Percentiles rank a stretch among this genome's conserved stretches.
phyloP scores from a whole-genome alignment of 1,139 yeast species.

The Nakaseomyces sp. region DNA sequence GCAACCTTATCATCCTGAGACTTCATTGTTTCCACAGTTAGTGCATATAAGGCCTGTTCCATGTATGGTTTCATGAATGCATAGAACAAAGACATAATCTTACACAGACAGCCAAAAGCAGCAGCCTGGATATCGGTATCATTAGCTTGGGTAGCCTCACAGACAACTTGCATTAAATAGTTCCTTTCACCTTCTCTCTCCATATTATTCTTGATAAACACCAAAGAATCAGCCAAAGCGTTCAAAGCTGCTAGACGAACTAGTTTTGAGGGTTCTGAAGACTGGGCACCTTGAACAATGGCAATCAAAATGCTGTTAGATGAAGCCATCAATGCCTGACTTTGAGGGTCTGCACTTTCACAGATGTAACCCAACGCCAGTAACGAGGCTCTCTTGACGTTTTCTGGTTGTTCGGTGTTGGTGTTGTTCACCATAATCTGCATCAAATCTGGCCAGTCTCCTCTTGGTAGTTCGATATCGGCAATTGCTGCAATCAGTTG shows the following conservation, averaged over 20 bases:
- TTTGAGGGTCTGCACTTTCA: constrained; percentile 83
- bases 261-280: constrained; percentile 59
- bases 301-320: constrained; percentile 91
- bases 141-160: constrained; percentile 92
- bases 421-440: constrained; percentile 79
- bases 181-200: constrained; percentile 91
- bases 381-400: constrained; percentile 78
- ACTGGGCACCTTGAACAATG: constrained; percentile 91
- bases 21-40: constrained; percentile 89
- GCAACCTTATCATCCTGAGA: constrained; percentile 68
- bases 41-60: constrained; percentile 91
- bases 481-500: constrained; percentile 96
- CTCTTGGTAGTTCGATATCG: constrained; percentile 80
- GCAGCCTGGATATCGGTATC: constrained; percentile 81
- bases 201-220: constrained; percentile 80
- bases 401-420: constrained; percentile 61
- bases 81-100: constrained; percentile 85
- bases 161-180: constrained; percentile 95
- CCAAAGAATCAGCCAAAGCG: constrained; percentile 85
- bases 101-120: constrained; percentile 91
- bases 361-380: constrained; percentile 92
- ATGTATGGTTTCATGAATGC: constrained; percentile 84
- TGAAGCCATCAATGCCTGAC: constrained; percentile 70
- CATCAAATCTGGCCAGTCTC: constrained; percentile 84
- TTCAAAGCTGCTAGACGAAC: constrained; percentile 87